Base-by-base conservation (phyloP, 371 early-diverging fungal species). In the Mucor velutinosus region DNA sequence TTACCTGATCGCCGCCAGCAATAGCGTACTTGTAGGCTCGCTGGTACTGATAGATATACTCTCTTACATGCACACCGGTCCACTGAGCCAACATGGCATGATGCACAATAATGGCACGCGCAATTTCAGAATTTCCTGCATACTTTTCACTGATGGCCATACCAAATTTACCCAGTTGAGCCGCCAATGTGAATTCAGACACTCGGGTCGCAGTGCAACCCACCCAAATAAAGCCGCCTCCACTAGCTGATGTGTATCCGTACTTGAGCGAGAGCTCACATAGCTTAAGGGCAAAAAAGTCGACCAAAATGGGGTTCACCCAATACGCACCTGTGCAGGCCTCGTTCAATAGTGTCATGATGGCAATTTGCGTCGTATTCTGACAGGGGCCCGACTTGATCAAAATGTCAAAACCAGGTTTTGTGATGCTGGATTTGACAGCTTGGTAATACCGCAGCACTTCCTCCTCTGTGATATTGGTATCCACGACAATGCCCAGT, bases 311-410 rank as follows among this genome's bases (percentile, higher is more conserved):
- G 3, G 76, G 80, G 35, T 72, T 67, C 8, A 80, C 60, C 82
- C 80, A 79, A 47, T 79, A 77, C 15, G 80, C 80, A n/a, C 77
- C 76, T 1, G 71, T 73, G 29, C 80, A 78, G 2, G 76, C 78
- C 53, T 82, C 82, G 37, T 76, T 72, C 15, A 82, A 37, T 4
- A 80, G 51, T 15, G 72, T 45, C 80, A 80, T 80, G 55, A 72
- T 70, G 1, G 77, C 76, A 35, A 76, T 57, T 11, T 70, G 67
- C 3, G 70, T 67, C 15, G 37, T 45, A 19, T 76, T 70, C 6
- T 66, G 57, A 37, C 80, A 80, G 0, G 67, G 74, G 4, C 70
- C 65, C 0, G 66, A 59, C 11, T 62, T 57, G 0, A 57, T 29
- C 11, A 80, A 41, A 15, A 53, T 58, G 4, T 76, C 72, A 57